Evolutionary conservation across 345 rosid species (phyloP).

Genomic region (Turnera subulata): DNA sequence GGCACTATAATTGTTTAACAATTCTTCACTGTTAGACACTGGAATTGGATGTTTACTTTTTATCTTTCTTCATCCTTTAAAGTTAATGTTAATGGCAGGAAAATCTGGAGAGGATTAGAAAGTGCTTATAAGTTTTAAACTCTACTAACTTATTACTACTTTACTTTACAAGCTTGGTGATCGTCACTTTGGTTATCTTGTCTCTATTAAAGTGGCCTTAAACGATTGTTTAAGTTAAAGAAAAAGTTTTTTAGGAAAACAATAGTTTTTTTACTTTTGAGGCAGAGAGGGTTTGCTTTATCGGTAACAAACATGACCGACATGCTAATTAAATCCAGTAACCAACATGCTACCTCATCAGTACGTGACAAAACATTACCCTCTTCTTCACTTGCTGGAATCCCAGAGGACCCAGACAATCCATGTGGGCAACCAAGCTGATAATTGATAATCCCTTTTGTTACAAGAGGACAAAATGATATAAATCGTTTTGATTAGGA

Average conservation of each 20-base stretch:
- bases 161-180: background rate
- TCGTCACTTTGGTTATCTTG: background rate
- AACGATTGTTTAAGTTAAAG: background rate
- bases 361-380: too few species aligned
- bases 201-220: background rate
- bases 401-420: too few species aligned
- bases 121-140: too few species aligned
- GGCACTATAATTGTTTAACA: background rate
- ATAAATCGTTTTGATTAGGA: too few species aligned
- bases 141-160: too few species aligned
- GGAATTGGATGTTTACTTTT: background rate
- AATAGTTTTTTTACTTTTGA: background rate
- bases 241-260: too few species aligned
- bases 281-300: background rate
- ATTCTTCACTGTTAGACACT: too few species aligned
- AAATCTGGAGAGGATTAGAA: background rate
- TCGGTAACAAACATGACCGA: slow-evolving; percentile 9
- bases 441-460: too few species aligned
- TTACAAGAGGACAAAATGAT: too few species aligned
- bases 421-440: too few species aligned
- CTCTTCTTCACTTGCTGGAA: too few species aligned
- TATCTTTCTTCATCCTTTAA: background rate
- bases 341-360: too few species aligned
- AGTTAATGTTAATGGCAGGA: background rate
- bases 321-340: slow-evolving; percentile 2